A percentile compares a stretch with the other conserved stretches of the same genome.
Evolutionary conservation across 495 filamentous ascomycete genomes (phyloP).

Genomic region (Hypoxylon cercidicola): DNA sequence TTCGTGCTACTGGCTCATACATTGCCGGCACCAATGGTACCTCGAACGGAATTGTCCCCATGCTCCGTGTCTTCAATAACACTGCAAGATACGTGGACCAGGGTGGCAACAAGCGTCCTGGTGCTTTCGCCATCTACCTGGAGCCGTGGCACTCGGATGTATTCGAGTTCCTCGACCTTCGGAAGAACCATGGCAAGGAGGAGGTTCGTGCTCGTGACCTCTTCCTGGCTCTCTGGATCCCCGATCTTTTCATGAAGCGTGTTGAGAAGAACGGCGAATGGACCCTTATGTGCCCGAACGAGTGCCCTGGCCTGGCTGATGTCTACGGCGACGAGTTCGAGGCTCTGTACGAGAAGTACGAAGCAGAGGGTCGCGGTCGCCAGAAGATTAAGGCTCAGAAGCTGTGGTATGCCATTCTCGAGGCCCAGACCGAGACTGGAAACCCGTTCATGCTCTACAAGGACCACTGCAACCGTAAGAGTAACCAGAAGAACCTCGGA

Average conservation of each 20-base stretch:
- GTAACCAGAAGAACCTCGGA: constrained; percentile 99
- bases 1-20: constrained; percentile 96
- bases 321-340: constrained; percentile 98
- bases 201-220: constrained; percentile 96
- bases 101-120: constrained; percentile 98
- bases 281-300: constrained; percentile 97
- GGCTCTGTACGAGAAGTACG: constrained; percentile 92
- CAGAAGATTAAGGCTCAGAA: constrained; percentile 96
- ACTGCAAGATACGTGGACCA: constrained; percentile 98
- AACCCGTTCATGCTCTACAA: constrained; percentile 99
- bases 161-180: constrained; percentile 94
- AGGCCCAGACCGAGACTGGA: constrained; percentile 97
- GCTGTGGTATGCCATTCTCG: constrained; percentile 97
- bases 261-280: constrained; percentile 94
- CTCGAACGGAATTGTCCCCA: constrained; percentile 96
- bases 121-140: constrained; percentile 98
- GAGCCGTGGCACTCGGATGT: constrained; percentile 99
- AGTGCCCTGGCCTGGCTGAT: constrained; percentile 93
- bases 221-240: constrained; percentile 98
- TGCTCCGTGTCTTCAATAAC: constrained; percentile 99
- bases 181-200: constrained; percentile 99
- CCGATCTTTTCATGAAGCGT: constrained; percentile 99
- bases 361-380: constrained; percentile 87
- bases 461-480: constrained; percentile 97
- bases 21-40: constrained; percentile 97